These are phyloP conservation scores for Cardiospermum halicacabum DNA, from an alignment of 345 rosid species.

Conservation along the genomic window DNA sequence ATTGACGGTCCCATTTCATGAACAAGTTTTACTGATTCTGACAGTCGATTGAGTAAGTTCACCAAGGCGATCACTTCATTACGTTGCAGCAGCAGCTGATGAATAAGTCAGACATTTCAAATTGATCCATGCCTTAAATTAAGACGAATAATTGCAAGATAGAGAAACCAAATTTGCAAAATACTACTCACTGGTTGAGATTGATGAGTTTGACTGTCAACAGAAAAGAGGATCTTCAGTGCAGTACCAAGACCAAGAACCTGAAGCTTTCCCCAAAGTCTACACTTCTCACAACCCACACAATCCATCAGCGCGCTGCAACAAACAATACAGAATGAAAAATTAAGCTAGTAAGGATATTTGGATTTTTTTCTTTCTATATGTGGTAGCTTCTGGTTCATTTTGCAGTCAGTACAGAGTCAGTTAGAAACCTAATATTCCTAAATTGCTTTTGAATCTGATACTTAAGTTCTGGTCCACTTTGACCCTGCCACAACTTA, in stretches of 20 bases:
- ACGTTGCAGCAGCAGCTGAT: slow-evolving; percentile 44
- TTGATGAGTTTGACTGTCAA: slow-evolving; percentile 11
- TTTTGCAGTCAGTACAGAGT: neutral
- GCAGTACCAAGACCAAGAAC: slow-evolving; percentile 43
- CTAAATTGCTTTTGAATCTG: slow-evolving; percentile 16
- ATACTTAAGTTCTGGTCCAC: slow-evolving; percentile 86
- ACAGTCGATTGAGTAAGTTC: slow-evolving; percentile 56
- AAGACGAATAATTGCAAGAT: neutral
- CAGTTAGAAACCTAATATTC: slow-evolving; percentile 13
- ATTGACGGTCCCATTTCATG: slow-evolving; percentile 47
- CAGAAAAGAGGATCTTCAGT: slow-evolving; percentile 36
- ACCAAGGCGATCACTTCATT: slow-evolving; percentile 61
- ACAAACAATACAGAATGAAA: neutral
- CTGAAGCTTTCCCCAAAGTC: slow-evolving; percentile 46
- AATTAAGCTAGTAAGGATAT: neutral
- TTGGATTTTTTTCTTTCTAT: neutral
- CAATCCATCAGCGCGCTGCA: slow-evolving; percentile 40
- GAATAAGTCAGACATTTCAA: slow-evolving; percentile 3
- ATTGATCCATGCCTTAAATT: slow-evolving; percentile 6
- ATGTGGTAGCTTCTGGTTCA: neutral
- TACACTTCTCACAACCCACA: slow-evolving; percentile 41
- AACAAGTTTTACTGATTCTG: slow-evolving; percentile 49
- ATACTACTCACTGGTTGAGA: slow-evolving; percentile 25
- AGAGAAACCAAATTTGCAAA: neutral
- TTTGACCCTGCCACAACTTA: slow-evolving; percentile 89